Base-by-base conservation (phyloP, 345 rosid species). In the Citrus maxima region DNA sequence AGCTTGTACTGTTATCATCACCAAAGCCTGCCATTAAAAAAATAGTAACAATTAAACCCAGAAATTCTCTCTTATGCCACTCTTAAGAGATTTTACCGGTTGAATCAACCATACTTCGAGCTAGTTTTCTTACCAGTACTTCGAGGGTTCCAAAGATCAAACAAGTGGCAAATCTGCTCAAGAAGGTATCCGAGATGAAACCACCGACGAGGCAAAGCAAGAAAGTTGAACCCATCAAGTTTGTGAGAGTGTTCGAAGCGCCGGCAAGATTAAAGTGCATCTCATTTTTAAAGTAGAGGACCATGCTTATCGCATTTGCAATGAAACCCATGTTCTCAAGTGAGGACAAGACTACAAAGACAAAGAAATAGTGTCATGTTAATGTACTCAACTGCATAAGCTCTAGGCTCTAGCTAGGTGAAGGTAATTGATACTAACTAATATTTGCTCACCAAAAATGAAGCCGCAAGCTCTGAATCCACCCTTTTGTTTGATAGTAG, bases 281-380 rank as follows among this genome's bases (percentile, higher is more conserved):
- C 25, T 85, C 87, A 0, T 0, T 0, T 1, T 0, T 0, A 78
- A 89, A 89, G 83, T 91, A 89, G 9, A 89, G 75, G 35, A 82
- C 86, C 84, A 89, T 14, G 80, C 88, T 84, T 55, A 64, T 83
- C 87, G 81, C 80, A 80, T 82, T 89, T 59, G 95, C 91, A n/a
- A 86, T 24, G 67, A 89, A 89, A 3, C 95, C 91, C 91, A 91
- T 86, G 82, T 83, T 88, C 21, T 89, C 95, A 7, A 89, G 70
- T 51, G 82, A 77, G 6, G 76, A 4, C 77, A 81, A 12, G 2
- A 71, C 93, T 91, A 70, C 69, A n/a, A 32, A 70, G 10, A 14
- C 58, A 7, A n/a, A 22, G 55, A 67, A 3, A 35, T 35, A 67
- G 16, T 34, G 6, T 0, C 21, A 68, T 68, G 55, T 14, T 25